phyloP scores from a whole-genome alignment of 2,329 filamentous ascomycete genomes.

The Stagonosporopsis cucurbitacearum region DNA sequence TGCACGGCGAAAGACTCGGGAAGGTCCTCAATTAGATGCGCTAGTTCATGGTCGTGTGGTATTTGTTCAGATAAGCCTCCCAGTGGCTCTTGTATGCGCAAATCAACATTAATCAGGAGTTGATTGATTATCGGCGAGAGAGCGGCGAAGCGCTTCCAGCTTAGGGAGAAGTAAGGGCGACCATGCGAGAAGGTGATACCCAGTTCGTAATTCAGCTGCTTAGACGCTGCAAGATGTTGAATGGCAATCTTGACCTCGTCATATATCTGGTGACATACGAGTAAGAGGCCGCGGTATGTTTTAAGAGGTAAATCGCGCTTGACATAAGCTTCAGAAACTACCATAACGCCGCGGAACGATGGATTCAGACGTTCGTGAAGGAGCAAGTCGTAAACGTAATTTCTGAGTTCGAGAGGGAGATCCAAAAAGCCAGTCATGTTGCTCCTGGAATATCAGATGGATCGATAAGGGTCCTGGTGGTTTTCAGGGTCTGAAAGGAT shows the following conservation, averaged over 20 bases:
- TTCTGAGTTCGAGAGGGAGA: constrained; percentile 37
- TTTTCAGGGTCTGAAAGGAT: constrained; percentile 23
- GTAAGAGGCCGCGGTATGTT: constrained; percentile 37
- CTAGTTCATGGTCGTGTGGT: constrained; percentile 35
- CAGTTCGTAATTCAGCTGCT: constrained; percentile 35
- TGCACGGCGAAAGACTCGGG: constrained; percentile 37
- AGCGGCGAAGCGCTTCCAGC: constrained; percentile 37
- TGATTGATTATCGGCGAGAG: constrained; percentile 39
- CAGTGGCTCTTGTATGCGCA: constrained; percentile 38
- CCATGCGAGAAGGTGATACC: constrained; percentile 41
- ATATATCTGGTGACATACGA: constrained; percentile 32
- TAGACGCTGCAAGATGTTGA: constrained; percentile 35
- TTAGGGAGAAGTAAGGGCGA: constrained; percentile 42
- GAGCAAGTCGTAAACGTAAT: constrained; percentile 39
- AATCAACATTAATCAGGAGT: constrained; percentile 38
- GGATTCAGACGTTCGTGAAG: constrained; percentile 30
- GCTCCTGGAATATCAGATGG: constrained; percentile 14
- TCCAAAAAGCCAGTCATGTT: constrained; percentile 41
- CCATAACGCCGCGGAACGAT: constrained; percentile 39
- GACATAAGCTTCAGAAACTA: constrained; percentile 36
- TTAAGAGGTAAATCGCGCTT: constrained; percentile 37
- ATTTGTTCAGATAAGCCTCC: constrained; percentile 25
- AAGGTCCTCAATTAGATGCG: constrained; percentile 34
- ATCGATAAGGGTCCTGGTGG: constrained; percentile 14
- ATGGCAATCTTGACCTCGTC: constrained; percentile 38